Evolutionary conservation across 2,329 filamentous ascomycete genomes (phyloP).

Genomic region (Calonectria montana): DNA sequence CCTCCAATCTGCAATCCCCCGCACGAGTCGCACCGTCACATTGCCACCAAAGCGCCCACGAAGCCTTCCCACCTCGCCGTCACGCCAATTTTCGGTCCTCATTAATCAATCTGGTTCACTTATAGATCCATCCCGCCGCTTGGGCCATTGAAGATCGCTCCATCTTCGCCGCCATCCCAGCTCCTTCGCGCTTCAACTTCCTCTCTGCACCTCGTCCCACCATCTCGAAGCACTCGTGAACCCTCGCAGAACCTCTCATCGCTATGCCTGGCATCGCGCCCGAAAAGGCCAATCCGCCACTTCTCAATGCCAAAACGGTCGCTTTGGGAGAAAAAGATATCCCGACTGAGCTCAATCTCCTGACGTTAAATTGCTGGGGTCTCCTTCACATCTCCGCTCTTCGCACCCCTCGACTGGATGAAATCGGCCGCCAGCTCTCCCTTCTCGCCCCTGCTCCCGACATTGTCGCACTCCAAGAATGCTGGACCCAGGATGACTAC

Average conservation of each 20-base stretch:
- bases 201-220: not conserved
- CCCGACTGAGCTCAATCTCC: constrained; percentile 76
- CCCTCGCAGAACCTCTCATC: constrained; percentile 10
- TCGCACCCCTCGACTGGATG: constrained; percentile 79
- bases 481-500: constrained; percentile 91
- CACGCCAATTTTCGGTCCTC: not conserved
- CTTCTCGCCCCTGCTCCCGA: constrained; percentile 75
- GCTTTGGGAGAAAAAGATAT: constrained; percentile 42
- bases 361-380: constrained; percentile 98
- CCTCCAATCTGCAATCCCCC: not conserved
- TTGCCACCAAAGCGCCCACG: not conserved
- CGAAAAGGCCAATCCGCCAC: constrained; percentile 34
- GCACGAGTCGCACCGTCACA: not conserved
- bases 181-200: not conserved
- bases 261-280: constrained; percentile 36
- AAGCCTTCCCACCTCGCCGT: not conserved
- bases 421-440: constrained; percentile 87
- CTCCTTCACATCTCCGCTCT: constrained; percentile 86
- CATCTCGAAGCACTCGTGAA: not conserved
- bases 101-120: not conserved
- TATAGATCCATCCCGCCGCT: constrained; percentile 6
- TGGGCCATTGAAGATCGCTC: not conserved
- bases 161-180: not conserved
- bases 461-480: constrained; percentile 95
- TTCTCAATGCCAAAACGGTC: constrained; percentile 31